phyloP scores from a whole-genome alignment of 2,329 filamentous ascomycete genomes.

The Colletotrichum godetiae region DNA sequence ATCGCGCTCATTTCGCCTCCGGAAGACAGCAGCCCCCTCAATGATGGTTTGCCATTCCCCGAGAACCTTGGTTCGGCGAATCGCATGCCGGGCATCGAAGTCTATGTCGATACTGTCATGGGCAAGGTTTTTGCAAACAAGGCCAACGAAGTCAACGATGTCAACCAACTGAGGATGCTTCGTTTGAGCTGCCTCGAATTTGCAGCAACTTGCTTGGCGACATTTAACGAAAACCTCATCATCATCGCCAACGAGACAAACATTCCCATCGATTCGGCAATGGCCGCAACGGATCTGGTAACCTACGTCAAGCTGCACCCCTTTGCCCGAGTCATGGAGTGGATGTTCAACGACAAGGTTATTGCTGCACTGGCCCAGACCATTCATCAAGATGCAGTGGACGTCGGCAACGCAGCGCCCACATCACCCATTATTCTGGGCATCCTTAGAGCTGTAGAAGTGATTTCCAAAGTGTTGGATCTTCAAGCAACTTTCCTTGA shows the following conservation, averaged over 20 bases:
- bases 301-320: conserved; percentile 90
- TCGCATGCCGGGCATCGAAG: conserved; percentile 85
- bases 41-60: conserved; percentile 86
- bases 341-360: conserved; percentile 95
- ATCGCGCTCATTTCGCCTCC: conserved; percentile 77
- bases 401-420: conserved; percentile 77
- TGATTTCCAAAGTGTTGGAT: conserved; percentile 85
- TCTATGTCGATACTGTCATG: conserved; percentile 91
- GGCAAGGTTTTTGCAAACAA: conserved; percentile 80
- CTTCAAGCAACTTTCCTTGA: conserved; percentile 93
- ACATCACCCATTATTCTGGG: conserved; percentile 86
- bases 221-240: conserved; percentile 95
- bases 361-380: conserved; percentile 82
- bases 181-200: conserved; percentile 87
- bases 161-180: conserved; percentile 77
- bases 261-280: conserved; percentile 79
- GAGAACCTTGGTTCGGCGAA: conserved; percentile 83
- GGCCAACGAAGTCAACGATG: conserved; percentile 72
- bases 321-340: conserved; percentile 95
- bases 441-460: conserved; percentile 82
- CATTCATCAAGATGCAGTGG: conserved; percentile 79
- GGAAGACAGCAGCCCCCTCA: conserved; percentile 68
- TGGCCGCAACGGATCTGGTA: conserved; percentile 79
- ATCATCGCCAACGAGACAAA: conserved; percentile 84
- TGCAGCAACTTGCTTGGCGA: conserved; percentile 79